A percentile compares a stretch with the other conserved stretches of the same genome.
These are phyloP conservation scores for Colletotrichum sojae DNA, from an alignment of 2,329 filamentous ascomycete species.

Conservation along the genomic window DNA sequence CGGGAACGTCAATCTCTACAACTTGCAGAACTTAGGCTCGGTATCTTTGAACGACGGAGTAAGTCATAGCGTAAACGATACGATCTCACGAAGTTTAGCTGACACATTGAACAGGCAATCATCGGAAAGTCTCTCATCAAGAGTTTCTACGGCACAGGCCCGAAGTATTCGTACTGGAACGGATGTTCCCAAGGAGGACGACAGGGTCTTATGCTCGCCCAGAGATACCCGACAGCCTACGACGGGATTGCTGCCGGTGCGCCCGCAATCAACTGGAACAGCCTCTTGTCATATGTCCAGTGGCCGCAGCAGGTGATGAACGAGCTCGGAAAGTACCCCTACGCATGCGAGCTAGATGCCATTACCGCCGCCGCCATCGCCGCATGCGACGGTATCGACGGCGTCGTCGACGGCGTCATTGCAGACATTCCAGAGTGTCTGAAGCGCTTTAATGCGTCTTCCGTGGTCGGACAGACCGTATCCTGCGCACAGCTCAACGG, in stretches of 20 bases:
- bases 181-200: slow-evolving; percentile 67
- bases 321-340: slow-evolving; percentile 11
- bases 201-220: slow-evolving; percentile 62
- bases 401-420: slow-evolving; percentile 45
- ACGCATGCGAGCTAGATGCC: slow-evolving; percentile 46
- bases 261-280: slow-evolving; percentile 45
- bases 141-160: slow-evolving; percentile 58
- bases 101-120: slow-evolving; percentile 47
- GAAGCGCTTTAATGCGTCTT: slow-evolving; percentile 44
- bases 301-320: slow-evolving; percentile 29
- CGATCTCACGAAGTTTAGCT: too few species aligned
- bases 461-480: slow-evolving; percentile 30
- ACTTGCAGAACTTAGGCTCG: slow-evolving; percentile 53
- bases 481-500: slow-evolving; percentile 24
- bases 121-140: slow-evolving; percentile 63
- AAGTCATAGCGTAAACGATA: slow-evolving; percentile 48
- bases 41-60: slow-evolving; percentile 53
- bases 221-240: slow-evolving; percentile 63
- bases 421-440: slow-evolving; percentile 22
- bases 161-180: slow-evolving; percentile 60
- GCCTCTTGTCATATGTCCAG: slow-evolving; percentile 11
- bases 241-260: slow-evolving; percentile 55
- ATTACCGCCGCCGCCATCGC: slow-evolving; percentile 52
- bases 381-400: slow-evolving; percentile 45
- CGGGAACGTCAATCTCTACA: slow-evolving; percentile 35